Conservation (phyloP, 257 asterid species). For the Jaltomata sinuosa region DNA sequence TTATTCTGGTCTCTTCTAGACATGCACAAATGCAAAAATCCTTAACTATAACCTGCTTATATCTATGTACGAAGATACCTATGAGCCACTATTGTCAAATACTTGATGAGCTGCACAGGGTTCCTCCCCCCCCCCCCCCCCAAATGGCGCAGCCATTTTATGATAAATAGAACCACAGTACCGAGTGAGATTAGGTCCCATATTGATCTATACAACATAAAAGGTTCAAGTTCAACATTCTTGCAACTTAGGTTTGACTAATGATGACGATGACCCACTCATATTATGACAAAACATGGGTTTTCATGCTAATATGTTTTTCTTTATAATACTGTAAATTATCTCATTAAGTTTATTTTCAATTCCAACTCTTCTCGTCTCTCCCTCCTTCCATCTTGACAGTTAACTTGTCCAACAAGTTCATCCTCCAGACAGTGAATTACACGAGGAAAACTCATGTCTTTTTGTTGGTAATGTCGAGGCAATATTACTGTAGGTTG, state of each 20-base stretch:
- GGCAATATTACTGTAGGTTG: neutral
- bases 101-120: neutral
- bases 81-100: neutral
- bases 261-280: neutral
- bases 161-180: neutral
- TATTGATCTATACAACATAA: neutral
- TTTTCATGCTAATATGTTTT: neutral
- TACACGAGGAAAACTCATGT: neutral
- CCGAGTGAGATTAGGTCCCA: neutral
- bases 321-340: neutral
- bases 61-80: neutral
- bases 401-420: neutral
- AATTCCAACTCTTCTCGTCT: neutral
- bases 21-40: neutral
- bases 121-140: neutral
- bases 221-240: neutral
- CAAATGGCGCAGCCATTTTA: neutral
- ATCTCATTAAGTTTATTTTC: neutral
- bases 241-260: neutral
- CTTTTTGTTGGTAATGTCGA: neutral
- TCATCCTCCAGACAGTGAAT: neutral
- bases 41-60: neutral
- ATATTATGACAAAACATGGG: neutral
- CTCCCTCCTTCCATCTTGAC: neutral
- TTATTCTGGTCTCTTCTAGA: neutral